Base-by-base conservation (phyloP, 495 filamentous ascomycete genomes). In the Lichina pygmaea region DNA sequence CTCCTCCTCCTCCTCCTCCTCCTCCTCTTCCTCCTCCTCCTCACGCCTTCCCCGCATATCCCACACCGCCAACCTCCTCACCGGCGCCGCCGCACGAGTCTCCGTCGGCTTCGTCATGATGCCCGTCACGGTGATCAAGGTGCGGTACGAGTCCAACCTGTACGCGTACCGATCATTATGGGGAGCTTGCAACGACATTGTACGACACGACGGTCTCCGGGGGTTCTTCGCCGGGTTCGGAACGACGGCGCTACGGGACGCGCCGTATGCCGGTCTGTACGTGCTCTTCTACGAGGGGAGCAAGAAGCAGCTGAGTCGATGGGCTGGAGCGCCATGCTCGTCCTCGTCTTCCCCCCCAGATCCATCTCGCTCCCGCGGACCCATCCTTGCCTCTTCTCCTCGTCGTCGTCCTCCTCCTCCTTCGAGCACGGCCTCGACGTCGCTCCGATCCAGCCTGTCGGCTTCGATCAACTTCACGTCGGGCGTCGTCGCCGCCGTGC, bases 41-140 rank as follows among this genome's bases (percentile, higher is more conserved):
- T 84, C 78, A 43, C 70, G 76, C 11, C 72, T 95, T 30, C 86
- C 86, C 0, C 79, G 79, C 54, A 75, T 95, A 47, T 80, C 76
- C 44, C 80, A 86, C 55, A 65, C 76, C 6, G 81, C 78, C 34
- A 99, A 99, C 54, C 68, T 99, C 1, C 57, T 75, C 36, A 79
- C 86, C 0, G 91, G 89, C 15, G 83, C 85, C 32, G 63, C 77
- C 10, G 85, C 89, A 34, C 70, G 89, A 16, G 81, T 80, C 6
- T 71, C 75, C 10, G 86, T 85, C 0, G 89, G 89, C 9, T 78
- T 93, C 55, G 61, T 92, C 39, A 75, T 95, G 63, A 95, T 93
- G 85, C 89, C 89, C 7, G 72, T 95, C 45, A 99, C 89, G 2
- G 80, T 95, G 33, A 71, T 99, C 55, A 99, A 99, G 56, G 91